These are phyloP conservation scores for Byssothecium circinans DNA, from an alignment of 2,329 filamentous ascomycete genomes.

Conservation along the genomic window DNA sequence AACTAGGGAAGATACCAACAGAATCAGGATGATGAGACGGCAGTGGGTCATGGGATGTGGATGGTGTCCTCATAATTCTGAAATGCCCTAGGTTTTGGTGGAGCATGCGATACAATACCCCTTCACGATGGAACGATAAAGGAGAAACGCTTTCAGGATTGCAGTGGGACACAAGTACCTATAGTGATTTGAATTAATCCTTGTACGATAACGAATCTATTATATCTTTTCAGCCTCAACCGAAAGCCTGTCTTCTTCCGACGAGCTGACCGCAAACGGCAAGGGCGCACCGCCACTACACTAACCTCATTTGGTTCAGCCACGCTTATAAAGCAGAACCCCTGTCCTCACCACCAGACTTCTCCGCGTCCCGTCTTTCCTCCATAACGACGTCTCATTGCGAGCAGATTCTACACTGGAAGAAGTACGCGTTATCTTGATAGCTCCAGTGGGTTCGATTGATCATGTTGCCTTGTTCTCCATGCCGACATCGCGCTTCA, in stretches of 20 bases:
- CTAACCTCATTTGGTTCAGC: neutral
- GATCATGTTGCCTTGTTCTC: no score
- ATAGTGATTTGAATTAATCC: no score
- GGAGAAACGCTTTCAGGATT: neutral
- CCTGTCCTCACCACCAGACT: no score
- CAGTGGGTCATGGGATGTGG: neutral
- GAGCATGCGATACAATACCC: neutral
- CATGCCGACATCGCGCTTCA: no score
- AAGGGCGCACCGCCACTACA: conserved; percentile 1
- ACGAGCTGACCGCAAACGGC: neutral
- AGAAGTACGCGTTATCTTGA: no score
- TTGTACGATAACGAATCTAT: no score
- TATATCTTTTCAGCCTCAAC: no score
- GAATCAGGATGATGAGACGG: neutral
- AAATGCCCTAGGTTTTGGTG: neutral
- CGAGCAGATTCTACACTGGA: no score
- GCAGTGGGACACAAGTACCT: no score
- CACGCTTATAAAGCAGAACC: neutral
- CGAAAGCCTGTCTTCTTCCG: no score
- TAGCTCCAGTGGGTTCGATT: no score
- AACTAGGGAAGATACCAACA: conserved; percentile 20
- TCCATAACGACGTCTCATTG: neutral
- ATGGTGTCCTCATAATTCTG: no score
- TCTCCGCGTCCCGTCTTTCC: neutral
- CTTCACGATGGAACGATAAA: neutral